Evolutionary conservation across 192 early-diverging fungal species (phyloP), one percentile per base, ranked within the genome.

Genomic region (Oehlia diaphana): DNA sequence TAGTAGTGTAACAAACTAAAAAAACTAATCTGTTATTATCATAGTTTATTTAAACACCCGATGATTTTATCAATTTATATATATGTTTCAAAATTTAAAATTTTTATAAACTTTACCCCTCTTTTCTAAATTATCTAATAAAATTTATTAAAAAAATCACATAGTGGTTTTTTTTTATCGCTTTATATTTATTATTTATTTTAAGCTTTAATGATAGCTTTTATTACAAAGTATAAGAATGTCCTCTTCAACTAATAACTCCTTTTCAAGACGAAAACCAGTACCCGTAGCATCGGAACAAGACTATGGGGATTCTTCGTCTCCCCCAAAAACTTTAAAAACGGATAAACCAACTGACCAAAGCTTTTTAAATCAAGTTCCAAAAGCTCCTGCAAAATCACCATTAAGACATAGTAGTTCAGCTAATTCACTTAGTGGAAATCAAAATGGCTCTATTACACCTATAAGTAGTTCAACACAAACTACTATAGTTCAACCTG

Each of bases 401-500:
- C 77, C 77, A 23, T 42, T 79, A 49, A 63, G 75, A 26, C 42
- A 35, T 63, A 66, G 63, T 19, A 33, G 0, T 16, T 9, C 61
- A 31, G 9, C 3, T 10, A 9, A 12, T 7, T n/a, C 35, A 23
- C 13, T 71, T 53, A 4, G 19, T 58, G 19, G 53, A 58, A 58
- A 21, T 6, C 53, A 58, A 58, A 58, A 58, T 58, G 53, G 19
- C 4, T 2, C 19, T 58, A 16, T 19, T 21, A 21, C 53, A 58
- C 53, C 65, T 14, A 71, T 62, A 39, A 71, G 35, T 71, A 50
- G 77, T 21, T 58, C 77, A 50, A 71, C 69, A 5, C 77, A 79
- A 62, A 79, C 77, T 49, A 79, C 77, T 14, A 79, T 79, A 16
- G 35, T 79, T 47, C 63, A 77, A 53, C 75, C 75, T 7, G 64